These are phyloP conservation scores for Cryphonectria japonica DNA, from an alignment of 2,329 filamentous ascomycete genomes.

Conservation along the genomic window DNA sequence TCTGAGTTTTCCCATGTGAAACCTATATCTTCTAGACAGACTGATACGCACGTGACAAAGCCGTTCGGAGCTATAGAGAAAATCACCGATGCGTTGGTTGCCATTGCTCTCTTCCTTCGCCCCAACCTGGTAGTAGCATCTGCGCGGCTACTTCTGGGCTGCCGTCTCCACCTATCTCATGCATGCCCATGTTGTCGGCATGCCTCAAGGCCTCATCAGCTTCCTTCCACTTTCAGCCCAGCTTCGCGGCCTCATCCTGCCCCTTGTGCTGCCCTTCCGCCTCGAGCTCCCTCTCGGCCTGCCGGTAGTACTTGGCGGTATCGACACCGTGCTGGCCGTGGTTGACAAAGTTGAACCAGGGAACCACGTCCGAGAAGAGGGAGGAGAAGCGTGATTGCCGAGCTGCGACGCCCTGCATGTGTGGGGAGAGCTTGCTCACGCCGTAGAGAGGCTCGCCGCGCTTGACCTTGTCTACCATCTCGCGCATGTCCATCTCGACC, in stretches of 20 bases:
- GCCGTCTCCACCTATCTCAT: neutral
- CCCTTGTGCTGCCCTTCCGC: constrained; percentile 56
- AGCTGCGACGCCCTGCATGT: constrained; percentile 92
- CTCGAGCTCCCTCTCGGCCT: constrained; percentile 92
- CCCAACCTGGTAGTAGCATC: neutral
- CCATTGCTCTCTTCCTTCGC: neutral
- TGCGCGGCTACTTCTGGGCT: neutral
- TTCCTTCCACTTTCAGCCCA: constrained; percentile 20
- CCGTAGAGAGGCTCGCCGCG: constrained; percentile 88
- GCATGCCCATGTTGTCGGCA: neutral
- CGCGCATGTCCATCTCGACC: constrained; percentile 93
- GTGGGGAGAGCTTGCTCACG: constrained; percentile 73
- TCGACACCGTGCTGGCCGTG: constrained; percentile 95
- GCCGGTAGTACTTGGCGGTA: constrained; percentile 96
- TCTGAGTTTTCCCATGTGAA: neutral
- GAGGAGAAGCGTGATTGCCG: constrained; percentile 92
- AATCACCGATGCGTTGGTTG: neutral
- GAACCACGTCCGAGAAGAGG: constrained; percentile 80
- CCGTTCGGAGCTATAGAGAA: neutral
- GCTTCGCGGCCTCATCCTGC: constrained; percentile 21
- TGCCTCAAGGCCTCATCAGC: neutral
- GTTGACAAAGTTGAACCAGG: constrained; percentile 99
- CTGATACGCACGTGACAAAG: neutral
- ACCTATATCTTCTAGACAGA: neutral
- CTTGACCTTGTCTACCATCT: constrained; percentile 98